phyloP scores from a whole-genome alignment of 139 green algal genomes.

The Micromonas pusilla region DNA sequence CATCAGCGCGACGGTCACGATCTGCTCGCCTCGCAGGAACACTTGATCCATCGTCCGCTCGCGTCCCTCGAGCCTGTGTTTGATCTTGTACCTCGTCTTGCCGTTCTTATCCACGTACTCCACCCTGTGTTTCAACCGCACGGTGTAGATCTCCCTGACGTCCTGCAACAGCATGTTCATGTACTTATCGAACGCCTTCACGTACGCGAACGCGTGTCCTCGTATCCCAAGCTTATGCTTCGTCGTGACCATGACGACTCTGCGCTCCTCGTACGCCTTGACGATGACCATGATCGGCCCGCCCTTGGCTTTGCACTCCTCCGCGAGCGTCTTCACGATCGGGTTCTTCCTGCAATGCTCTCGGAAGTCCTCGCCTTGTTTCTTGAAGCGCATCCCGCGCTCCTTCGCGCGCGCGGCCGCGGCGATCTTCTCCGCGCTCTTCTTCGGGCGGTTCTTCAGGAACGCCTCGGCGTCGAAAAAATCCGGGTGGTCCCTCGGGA shows the following conservation, averaged over 20 bases:
- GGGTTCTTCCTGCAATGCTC: not conserved
- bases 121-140: not conserved
- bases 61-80: not conserved
- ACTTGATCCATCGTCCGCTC: not conserved
- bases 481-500: not conserved
- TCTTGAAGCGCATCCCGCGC: too few species aligned
- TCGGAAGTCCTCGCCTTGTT: too few species aligned
- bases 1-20: not conserved
- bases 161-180: slow-evolving; percentile 99
- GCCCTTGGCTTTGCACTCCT: not conserved
- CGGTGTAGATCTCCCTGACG: slow-evolving; percentile 61
- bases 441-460: not conserved
- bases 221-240: not conserved
- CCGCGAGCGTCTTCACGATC: not conserved
- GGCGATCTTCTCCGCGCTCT: not conserved
- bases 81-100: not conserved
- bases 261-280: not conserved
- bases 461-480: not conserved
- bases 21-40: not conserved
- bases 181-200: slow-evolving; percentile 82
- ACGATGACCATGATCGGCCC: not conserved
- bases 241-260: not conserved
- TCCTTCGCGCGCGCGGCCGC: not conserved
- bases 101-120: not conserved
- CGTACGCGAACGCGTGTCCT: not conserved